Base-by-base conservation (phyloP, 2,329 filamentous ascomycete species). In the Neurospora sp. region DNA sequence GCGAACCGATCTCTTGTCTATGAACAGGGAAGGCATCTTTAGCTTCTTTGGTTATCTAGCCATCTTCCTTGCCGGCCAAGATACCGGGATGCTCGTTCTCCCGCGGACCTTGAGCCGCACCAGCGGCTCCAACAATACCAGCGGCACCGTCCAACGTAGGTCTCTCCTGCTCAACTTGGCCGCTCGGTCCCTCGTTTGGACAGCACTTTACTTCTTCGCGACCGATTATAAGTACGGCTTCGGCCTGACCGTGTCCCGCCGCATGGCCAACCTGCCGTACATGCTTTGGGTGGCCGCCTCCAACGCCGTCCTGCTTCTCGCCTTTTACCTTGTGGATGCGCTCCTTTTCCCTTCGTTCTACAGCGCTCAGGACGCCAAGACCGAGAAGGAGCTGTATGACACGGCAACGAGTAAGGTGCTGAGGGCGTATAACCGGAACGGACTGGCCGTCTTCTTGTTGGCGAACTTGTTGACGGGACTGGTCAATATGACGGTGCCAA, bases 21-120 rank as follows among this genome's bases (percentile, higher is more conserved):
- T 93, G 84, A 99, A 99, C 78, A 87, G 95, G 36, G 96, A 99
- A 79, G 96, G 96, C 0, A 85, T 99, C n/a, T 97, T 95, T 79
- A 97, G 93, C 69, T 97, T 98, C 79, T 81, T 92, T 67, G 96
- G 96, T 4, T 99, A 99, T 78, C 86, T 99, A 66, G 91, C 95
- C 66, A 97, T 99, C 71, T 99, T 97, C 80, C 87, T 99, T 46
- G 89, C 92, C 0, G 96, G 96, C 3, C 93, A 96, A 78, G 91
- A 92, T 52, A 87, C 90, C 19, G 96, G 96, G 67, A 89, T 94
- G 80, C 87, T 90, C 72, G 87, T 96, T 71, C 87, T 98, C 43
- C 92, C 93, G 3, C 79, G 89, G 71, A 81, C 79, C 77, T 77
- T 85, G 75, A 81, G 78, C 73, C 76, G 80, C 71, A 82, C 80